Conservation (phyloP, 148 eudicot species). For the Gaultheria prostrata region DNA sequence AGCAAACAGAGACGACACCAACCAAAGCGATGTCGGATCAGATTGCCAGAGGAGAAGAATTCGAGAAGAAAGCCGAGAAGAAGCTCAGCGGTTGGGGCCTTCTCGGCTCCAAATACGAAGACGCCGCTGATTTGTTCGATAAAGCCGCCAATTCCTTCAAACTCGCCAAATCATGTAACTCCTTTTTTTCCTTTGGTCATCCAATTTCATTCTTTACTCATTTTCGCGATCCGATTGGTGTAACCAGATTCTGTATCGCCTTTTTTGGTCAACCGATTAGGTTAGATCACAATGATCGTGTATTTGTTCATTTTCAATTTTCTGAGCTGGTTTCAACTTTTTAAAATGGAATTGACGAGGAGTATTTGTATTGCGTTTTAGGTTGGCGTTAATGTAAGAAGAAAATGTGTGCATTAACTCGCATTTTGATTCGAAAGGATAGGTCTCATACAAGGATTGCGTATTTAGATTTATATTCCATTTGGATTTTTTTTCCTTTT, state of each 20-base stretch:
- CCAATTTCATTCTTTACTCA: background rate
- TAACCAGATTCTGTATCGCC: background rate
- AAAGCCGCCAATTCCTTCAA: slow-evolving; percentile 81
- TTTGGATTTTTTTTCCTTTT: background rate
- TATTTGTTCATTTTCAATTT: background rate
- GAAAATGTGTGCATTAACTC: no score
- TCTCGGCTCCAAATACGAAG: slow-evolving; percentile 69
- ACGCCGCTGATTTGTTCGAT: slow-evolving; percentile 75
- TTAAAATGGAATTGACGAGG: background rate
- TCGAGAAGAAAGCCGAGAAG: slow-evolving; percentile 76
- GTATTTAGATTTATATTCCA: background rate
- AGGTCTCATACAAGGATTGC: background rate
- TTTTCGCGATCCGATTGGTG: background rate
- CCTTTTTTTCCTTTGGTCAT: slow-evolving; percentile 3
- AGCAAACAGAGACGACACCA: background rate
- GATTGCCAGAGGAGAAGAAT: slow-evolving; percentile 49
- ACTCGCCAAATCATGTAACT: slow-evolving; percentile 72
- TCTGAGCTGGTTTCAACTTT: background rate
- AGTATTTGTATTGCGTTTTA: background rate
- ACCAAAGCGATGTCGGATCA: slow-evolving; percentile 19
- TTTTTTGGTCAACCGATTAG: background rate
- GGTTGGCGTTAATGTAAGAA: no score
- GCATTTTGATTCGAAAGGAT: background rate
- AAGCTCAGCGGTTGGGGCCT: slow-evolving; percentile 75
- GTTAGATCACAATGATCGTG: background rate